Base-by-base conservation (phyloP, 306 rosid genomes). In the Cyamopsis tetragonoloba region DNA sequence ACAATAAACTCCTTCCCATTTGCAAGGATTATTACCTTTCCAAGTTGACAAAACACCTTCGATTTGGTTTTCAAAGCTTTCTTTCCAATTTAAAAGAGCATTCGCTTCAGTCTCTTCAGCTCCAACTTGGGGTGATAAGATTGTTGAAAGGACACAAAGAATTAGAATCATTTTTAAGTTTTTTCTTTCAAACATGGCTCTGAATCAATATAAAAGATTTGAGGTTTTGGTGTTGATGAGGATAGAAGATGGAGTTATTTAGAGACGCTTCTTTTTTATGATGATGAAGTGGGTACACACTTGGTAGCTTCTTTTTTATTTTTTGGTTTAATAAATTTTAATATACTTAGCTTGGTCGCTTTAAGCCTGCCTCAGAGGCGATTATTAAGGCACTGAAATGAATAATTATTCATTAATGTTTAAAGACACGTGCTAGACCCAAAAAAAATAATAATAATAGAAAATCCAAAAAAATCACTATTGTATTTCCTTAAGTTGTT, bases 31-130 rank as follows among this genome's bases (percentile, higher is more conserved):
- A 32, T 60, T 18, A 2, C 44, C 42, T 9, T 0, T 55, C 77
- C 81, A 77, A 17, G 62, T 62, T 77, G 81, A 17, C 34, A 77
- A 63, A 3, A 35, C 23, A 26, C 8, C 5, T 63, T 70, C 77
- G 47, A 47, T 77, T 0, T 44, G 35, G 14, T 43, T 77, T 8
- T 62, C 68, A 77, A 77, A 15, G 37, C 48, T 77, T 1, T 49
- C 5, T 63, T 77, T 77, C 81, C 81, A 77, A 4, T 54, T 77
- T 4, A 77, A 62, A 0, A 77, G 14, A 15, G 72, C 43, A 34
- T 44, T 14, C 44, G 77, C 72, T 70, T 77, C 81, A 51, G 12
- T 34, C 2, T 13, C 37, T 42, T 65, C 30, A 30, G 43, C 60
- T 3, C 65, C 8, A 34, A 32, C 31, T 65, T 74, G 73, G 8